phyloP scores from a whole-genome alignment of 768 basidiomycete genomes.

The Leccinum longicurvipes region DNA sequence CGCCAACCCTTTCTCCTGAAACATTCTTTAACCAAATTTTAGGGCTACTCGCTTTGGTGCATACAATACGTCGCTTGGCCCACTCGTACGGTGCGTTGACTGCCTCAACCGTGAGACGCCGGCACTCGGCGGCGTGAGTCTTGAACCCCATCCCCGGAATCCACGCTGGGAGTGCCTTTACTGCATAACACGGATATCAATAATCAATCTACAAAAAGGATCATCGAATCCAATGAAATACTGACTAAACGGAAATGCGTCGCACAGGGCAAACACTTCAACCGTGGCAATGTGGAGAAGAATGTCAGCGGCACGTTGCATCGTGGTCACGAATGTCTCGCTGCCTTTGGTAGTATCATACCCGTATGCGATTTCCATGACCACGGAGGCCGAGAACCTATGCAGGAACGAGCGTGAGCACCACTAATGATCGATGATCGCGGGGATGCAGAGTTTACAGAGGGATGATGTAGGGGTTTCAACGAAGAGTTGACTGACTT shows the following conservation, averaged over 20 bases:
- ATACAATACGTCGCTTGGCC: not conserved
- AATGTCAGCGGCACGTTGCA: conserved; percentile 10
- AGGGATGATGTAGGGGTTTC: not conserved
- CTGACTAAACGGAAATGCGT: not conserved
- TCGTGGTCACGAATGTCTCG: conserved; percentile 1
- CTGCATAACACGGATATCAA: not conserved
- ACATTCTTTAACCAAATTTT: not conserved
- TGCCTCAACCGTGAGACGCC: not conserved
- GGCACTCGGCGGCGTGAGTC: not conserved
- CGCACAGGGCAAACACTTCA: conserved; percentile 3
- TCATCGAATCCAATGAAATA: not conserved
- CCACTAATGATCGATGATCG: not conserved
- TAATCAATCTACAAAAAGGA: not conserved
- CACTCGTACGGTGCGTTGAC: not conserved
- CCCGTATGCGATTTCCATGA: not conserved
- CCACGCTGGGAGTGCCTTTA: not conserved
- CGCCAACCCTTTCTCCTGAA: not conserved
- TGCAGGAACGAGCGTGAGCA: not conserved
- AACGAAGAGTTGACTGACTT: not conserved
- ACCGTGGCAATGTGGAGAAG: not conserved
- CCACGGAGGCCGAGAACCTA: not conserved
- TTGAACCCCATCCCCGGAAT: not conserved
- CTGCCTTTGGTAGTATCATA: conserved; percentile 1
- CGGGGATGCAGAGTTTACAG: not conserved
- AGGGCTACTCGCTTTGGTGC: not conserved